Conservation (phyloP, 177 flowering plant species). For the Vitis hybrid region DNA sequence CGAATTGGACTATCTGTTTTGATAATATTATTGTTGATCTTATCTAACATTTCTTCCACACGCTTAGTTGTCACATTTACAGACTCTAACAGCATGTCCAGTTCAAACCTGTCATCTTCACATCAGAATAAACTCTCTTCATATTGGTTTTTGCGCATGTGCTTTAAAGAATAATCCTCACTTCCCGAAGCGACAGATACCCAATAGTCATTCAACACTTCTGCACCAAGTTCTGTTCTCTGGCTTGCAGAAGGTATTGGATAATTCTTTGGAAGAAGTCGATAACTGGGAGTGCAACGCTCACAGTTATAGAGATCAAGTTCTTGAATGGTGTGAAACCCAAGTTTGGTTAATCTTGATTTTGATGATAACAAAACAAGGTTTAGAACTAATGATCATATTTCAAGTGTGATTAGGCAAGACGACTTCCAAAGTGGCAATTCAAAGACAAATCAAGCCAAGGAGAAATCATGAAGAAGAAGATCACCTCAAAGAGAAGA, state of each 20-base stretch:
- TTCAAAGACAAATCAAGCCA: no score
- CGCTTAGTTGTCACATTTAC: constrained; percentile 76
- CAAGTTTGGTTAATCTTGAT: no score
- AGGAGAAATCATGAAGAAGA: no score
- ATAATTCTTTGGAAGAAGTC: constrained; percentile 94
- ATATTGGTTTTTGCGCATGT: constrained; percentile 97
- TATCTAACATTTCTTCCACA: constrained; percentile 78
- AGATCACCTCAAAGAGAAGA: no score
- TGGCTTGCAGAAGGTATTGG: constrained; percentile 82
- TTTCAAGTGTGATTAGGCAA: no score
- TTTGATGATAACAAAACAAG: no score
- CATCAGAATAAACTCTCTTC: constrained; percentile 95
- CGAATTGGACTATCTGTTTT: constrained; percentile 57
- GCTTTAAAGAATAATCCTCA: constrained; percentile 96
- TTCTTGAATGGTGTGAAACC: constrained; percentile 61
- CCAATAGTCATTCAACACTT: constrained; percentile 91
- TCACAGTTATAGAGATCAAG: constrained; percentile 94
- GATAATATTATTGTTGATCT: constrained; percentile 50
- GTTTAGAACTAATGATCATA: no score
- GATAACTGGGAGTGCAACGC: constrained; percentile 95
- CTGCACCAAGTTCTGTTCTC: constrained; percentile 71
- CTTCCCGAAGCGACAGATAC: constrained; percentile 98
- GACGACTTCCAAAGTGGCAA: no score
- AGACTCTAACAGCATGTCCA: constrained; percentile 93
- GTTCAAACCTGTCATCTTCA: constrained; percentile 98